Base-by-base conservation (phyloP, 352 stramenopile genomes). In the Pythium sukuiense region DNA sequence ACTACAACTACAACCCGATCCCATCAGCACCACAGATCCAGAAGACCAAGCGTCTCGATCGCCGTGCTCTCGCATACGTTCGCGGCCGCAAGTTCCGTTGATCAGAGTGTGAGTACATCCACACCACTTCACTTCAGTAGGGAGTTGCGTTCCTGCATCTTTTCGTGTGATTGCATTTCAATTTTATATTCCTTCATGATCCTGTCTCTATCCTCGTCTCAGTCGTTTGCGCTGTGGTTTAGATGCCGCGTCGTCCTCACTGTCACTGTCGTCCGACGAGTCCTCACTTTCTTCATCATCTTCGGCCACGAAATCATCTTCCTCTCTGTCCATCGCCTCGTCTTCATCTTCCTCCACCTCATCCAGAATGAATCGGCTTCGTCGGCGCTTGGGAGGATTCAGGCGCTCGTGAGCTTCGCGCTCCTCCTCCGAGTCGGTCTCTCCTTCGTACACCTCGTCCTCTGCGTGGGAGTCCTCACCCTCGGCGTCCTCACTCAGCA, bases 11-110 rank as follows among this genome's bases (percentile, higher is more conserved):
- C 39, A 80, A 90, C 33, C 76, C 77, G 2, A 70, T 77, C 0
- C 84, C 85, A 2, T 86, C 82, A 1, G 85, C 76, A 1, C 72
- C 83, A 8, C 91, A 82, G 7, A 82, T 91, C 59, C 87, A 91
- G 54, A 93, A 93, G 57, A 87, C 81, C 27, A 95, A 95, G 63
- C 72, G 80, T 16, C 70, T 93, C 46, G 85, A 93, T 61, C 83
- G 84, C 43, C 83, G 87, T 26, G 83, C 87, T 3, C 57, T 95
- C 55, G 85, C 87, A 3, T 91, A 89, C 52, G 82, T 90, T 9
- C 80, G 83, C 29, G 85, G 83, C 7, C 78, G 85, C 2, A 93
- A 92, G 55, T 43, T 89, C n/a, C 83, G 85, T 32, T 92, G 68
- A 46, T 26, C 39, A 18, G 3, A 16, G 3, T 6, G 37, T 45